Conservation (phyloP, 331 rosid species). For the Malus hybrid region DNA sequence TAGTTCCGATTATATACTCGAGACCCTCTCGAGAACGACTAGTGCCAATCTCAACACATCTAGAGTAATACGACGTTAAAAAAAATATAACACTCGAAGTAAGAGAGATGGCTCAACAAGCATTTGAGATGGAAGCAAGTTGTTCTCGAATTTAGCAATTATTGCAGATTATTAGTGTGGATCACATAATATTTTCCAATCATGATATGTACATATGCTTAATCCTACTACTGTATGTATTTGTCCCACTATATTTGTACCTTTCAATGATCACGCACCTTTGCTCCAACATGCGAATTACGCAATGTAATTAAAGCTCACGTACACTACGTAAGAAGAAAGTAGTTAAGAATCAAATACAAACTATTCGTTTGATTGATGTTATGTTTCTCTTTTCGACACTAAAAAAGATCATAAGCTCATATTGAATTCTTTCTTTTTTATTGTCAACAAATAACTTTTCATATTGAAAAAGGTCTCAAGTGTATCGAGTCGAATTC, state of each 20-base stretch:
- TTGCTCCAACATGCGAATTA: neutral
- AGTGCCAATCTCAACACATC: no score
- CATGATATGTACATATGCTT: neutral
- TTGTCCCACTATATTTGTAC: neutral
- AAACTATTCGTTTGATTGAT: neutral
- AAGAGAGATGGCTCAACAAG: neutral
- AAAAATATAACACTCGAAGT: neutral
- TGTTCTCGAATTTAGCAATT: neutral
- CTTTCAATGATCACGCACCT: neutral
- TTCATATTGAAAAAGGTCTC: neutral
- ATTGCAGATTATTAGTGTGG: slow-evolving; percentile 9
- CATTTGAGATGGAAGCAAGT: neutral
- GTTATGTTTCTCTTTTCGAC: neutral
- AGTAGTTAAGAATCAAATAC: no score
- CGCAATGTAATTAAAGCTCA: neutral
- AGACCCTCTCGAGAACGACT: no score
- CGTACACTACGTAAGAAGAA: neutral
- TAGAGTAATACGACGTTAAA: no score
- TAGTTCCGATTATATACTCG: no score
- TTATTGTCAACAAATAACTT: no score
- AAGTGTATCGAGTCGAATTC: neutral
- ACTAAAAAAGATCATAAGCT: neutral
- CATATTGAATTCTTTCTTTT: no score
- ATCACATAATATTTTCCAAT: slow-evolving; percentile 28
- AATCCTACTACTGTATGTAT: neutral